Evolutionary conservation across 768 basidiomycete species (phyloP).

Genomic region (Xerocomus potaroensis): DNA sequence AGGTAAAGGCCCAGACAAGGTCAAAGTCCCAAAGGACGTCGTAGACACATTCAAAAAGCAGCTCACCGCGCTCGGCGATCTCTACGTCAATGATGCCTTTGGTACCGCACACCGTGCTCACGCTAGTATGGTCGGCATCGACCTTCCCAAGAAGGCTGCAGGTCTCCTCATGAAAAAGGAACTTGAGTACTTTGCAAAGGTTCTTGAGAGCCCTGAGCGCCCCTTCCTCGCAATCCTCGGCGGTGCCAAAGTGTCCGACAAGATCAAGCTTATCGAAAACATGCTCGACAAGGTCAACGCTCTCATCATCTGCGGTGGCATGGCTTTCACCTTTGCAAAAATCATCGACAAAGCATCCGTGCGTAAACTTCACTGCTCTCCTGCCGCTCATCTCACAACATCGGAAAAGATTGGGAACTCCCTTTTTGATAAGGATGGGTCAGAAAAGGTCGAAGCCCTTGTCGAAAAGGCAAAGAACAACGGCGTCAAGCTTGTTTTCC

Average conservation of each 20-base stretch:
- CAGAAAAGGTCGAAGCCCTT: constrained; percentile 77
- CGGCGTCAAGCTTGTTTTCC: constrained; percentile 92
- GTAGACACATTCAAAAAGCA: constrained; percentile 82
- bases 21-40: constrained; percentile 80
- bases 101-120: constrained; percentile 98
- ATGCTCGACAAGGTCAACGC: constrained; percentile 98
- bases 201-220: constrained; percentile 87
- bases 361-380: constrained; percentile 18
- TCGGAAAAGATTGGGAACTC: constrained; percentile 77
- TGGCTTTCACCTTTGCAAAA: constrained; percentile 99
- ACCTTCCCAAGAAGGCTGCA: constrained; percentile 86
- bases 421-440: constrained; percentile 85
- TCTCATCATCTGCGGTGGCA: constrained; percentile 94
- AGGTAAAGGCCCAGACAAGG: constrained; percentile 95
- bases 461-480: constrained; percentile 91
- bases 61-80: constrained; percentile 88
- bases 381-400: constrained; percentile 1
- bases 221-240: constrained; percentile 99
- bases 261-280: constrained; percentile 98
- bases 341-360: constrained; percentile 75
- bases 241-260: constrained; percentile 98
- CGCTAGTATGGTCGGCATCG: constrained; percentile 97
- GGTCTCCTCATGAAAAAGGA: constrained; percentile 99
- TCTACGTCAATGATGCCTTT: constrained; percentile 98
- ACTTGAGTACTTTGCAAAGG: constrained; percentile 97